Evolutionary conservation across 2,329 filamentous ascomycete species (phyloP), one percentile per base, ranked within the genome.

Genomic region (Lachnellula subtilissima): DNA sequence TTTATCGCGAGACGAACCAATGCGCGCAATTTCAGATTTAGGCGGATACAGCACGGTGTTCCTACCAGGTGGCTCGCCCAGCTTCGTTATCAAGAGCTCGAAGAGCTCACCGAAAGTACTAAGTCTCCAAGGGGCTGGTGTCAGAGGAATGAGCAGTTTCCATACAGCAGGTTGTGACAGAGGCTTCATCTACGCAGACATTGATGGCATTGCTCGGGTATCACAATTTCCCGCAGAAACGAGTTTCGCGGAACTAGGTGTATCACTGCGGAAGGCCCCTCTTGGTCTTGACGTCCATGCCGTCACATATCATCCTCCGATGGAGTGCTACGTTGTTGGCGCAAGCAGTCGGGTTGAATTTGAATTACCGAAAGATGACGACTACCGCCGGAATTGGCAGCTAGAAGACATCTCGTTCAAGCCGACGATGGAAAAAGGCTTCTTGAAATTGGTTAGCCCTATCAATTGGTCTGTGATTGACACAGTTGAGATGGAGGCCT

Each of bases 171-270:
- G 83, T 5, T 94, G 89, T 67, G 85, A 92, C 55, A 79, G 84
- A 54, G 92, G 92, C 0, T 95, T 97, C 68, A 87, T 92, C 42
- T 94, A 91, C 67, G 79, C 90, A 25, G 88, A 95, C 72, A 80
- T 77, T 0, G 73, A 88, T 65, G 85, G 88, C n/a, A 79, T 85
- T 12, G 81, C 91, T 12, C 82, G 87, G 22, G 86, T 94, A 14
- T 88, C 85, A 25, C 84, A 88, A 70, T 70, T 97, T 14, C 88
- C 89, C 60, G 60, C 71, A 0, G 77, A 85, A 40, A 84, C 81
- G 28, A 86, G 84, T 60, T 86, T 91, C 57, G 78, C 84, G 1
- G 89, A 94, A 60, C 80, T 90, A 5, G 87, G 90, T 5, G 85
- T 95, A 77, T 82, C 88, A 6, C 77, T 92, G 36, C 83, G 80